These are phyloP conservation scores for Tulasnella sp. DNA, from an alignment of 768 basidiomycete genomes.

Conservation along the genomic window DNA sequence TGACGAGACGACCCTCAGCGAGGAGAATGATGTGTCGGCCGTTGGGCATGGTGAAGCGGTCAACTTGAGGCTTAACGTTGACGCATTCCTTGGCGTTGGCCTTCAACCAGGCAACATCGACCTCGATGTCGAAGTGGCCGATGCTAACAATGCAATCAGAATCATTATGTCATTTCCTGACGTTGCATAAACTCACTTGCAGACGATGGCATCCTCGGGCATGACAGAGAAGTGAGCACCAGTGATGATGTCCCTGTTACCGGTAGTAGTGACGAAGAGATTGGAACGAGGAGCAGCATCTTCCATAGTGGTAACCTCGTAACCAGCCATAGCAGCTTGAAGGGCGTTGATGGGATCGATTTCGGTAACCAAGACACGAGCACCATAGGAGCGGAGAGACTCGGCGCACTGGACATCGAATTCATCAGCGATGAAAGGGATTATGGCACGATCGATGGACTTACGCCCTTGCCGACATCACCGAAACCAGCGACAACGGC, in stretches of 20 bases:
- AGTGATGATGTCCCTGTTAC: slow-evolving; percentile 97
- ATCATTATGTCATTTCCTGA: not conserved
- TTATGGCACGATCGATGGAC: slow-evolving; percentile 39
- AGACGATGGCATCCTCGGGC: slow-evolving; percentile 98
- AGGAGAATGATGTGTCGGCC: slow-evolving; percentile 97
- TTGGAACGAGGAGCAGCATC: slow-evolving; percentile 86
- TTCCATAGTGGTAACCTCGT: slow-evolving; percentile 98
- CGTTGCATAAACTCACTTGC: slow-evolving; percentile 61
- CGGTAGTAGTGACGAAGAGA: slow-evolving; percentile 96
- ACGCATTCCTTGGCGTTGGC: slow-evolving; percentile 73
- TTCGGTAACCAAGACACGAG: slow-evolving; percentile 93
- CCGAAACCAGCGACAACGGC: slow-evolving; percentile 98
- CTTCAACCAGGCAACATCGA: slow-evolving; percentile 99
- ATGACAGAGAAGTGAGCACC: slow-evolving; percentile 86
- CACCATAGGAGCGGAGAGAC: slow-evolving; percentile 93
- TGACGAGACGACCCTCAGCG: slow-evolving; percentile 98
- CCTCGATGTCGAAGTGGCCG: slow-evolving; percentile 59
- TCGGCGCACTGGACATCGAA: slow-evolving; percentile 75
- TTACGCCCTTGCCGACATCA: slow-evolving; percentile 97
- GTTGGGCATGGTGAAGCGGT: slow-evolving; percentile 87
- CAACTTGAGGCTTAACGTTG: slow-evolving; percentile 99
- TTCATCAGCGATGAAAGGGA: not conserved
- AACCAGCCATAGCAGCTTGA: slow-evolving; percentile 99
- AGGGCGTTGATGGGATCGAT: slow-evolving; percentile 99
- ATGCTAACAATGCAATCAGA: slow-evolving; percentile 49